Percentiles rank a stretch among this genome's conserved stretches.
These are phyloP conservation scores for Dipodascus albidus DNA, from an alignment of 805 yeast genomes.

Conservation along the genomic window DNA sequence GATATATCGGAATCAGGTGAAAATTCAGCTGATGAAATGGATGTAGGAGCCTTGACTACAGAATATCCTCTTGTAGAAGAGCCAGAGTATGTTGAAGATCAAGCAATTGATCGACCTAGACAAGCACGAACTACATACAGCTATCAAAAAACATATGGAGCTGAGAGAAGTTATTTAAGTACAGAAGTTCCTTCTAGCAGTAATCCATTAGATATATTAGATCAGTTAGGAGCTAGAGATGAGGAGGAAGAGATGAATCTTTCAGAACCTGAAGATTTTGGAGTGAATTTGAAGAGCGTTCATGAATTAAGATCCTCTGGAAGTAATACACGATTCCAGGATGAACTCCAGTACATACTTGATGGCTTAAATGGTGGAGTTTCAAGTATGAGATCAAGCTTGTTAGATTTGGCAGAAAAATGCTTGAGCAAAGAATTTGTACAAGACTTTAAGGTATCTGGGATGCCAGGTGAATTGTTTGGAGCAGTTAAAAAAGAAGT, in stretches of 20 bases:
- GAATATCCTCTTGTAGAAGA: not conserved
- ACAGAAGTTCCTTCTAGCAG: not conserved
- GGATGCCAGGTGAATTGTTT: constrained; percentile 7
- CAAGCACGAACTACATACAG: not conserved
- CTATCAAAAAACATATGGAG: not conserved
- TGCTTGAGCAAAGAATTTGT: constrained; percentile 7
- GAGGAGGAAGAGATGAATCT: not conserved
- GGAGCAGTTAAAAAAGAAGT: constrained; percentile 2
- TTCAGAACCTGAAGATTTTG: not conserved
- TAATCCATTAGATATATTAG: not conserved
- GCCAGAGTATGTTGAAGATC: not conserved
- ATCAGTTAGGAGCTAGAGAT: not conserved
- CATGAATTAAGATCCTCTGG: constrained; percentile 13
- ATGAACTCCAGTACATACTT: constrained; percentile 9
- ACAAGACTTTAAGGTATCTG: constrained; percentile 8
- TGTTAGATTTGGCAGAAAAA: constrained; percentile 10
- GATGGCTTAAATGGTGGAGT: constrained; percentile 8
- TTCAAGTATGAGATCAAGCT: constrained; percentile 4
- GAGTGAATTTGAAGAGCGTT: constrained; percentile 3
- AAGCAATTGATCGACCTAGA: not conserved
- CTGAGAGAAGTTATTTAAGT: not conserved
- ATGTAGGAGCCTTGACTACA: not conserved
- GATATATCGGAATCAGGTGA: not conserved
- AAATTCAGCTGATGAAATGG: not conserved
- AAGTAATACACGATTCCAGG: constrained; percentile 7